Conservation (phyloP, 2,329 filamentous ascomycete species). For the Trichoderma aggressivum region DNA sequence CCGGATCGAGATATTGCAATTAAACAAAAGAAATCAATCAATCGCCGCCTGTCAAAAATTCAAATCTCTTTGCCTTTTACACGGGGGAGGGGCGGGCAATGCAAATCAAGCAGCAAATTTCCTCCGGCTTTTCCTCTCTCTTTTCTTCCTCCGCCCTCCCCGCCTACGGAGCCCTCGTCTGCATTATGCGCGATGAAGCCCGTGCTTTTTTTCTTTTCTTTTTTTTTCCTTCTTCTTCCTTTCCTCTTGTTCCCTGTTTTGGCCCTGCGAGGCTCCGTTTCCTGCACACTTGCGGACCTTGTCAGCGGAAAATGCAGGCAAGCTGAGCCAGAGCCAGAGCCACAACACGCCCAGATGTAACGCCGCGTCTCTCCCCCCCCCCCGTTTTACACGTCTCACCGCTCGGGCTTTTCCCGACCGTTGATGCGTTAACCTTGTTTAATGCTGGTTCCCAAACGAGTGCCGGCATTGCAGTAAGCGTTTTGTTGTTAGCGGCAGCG, state of each 20-base stretch:
- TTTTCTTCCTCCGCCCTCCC: background rate
- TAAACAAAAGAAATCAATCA: background rate
- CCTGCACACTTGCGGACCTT: background rate
- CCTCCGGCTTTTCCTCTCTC: background rate
- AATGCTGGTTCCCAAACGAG: background rate
- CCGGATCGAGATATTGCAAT: constrained; percentile 15
- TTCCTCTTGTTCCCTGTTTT: background rate
- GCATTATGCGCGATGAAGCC: background rate
- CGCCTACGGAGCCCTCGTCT: background rate
- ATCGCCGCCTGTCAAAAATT: background rate
- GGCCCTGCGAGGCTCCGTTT: background rate
- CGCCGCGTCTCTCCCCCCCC: background rate
- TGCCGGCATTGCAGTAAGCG: constrained; percentile 12
- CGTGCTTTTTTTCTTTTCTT: background rate
- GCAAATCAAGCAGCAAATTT: background rate
- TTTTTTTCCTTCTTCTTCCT: too few relatives aligned
- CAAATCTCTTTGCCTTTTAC: background rate
- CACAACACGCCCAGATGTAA: background rate
- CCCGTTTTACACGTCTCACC: constrained; percentile 3
- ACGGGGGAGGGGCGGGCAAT: background rate
- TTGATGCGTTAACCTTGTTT: background rate
- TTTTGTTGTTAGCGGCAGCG: background rate
- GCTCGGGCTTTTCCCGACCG: background rate
- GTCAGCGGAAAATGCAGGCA: background rate
- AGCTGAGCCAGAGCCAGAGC: constrained; percentile 10